phyloP scores from a whole-genome alignment of 148 eudicot species.

The Chenopodium album region DNA sequence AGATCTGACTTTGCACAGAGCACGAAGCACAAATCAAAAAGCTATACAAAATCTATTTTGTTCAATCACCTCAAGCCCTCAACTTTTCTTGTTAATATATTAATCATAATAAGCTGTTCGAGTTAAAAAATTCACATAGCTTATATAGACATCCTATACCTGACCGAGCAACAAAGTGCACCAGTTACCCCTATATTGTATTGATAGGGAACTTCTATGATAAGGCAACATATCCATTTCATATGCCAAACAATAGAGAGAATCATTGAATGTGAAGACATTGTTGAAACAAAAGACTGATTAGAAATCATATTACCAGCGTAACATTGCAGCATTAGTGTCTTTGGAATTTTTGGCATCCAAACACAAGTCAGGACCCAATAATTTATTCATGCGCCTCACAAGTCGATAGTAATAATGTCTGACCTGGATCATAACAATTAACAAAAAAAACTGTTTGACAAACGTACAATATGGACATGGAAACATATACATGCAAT shows the following conservation, averaged over 20 bases:
- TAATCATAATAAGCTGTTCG: not conserved
- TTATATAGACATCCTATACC: not conserved
- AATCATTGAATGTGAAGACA: not conserved
- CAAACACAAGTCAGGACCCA: conserved; percentile 83
- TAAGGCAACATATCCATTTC: conserved; percentile 1
- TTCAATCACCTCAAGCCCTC: not conserved
- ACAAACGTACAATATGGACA: not conserved
- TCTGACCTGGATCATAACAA: conserved; percentile 62
- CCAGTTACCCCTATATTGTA: not conserved
- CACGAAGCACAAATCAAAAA: not conserved
- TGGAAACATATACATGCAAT: conserved; percentile 4
- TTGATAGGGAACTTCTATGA: not conserved
- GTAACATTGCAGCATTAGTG: conserved; percentile 98
- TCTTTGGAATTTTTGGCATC: conserved; percentile 97
- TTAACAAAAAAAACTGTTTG: not conserved
- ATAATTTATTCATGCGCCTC: conserved; percentile 95
- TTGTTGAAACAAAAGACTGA: not conserved
- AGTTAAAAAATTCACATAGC: not conserved
- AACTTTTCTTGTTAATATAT: not conserved
- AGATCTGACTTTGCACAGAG: not conserved
- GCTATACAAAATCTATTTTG: not conserved
- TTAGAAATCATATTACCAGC: conserved; percentile 54
- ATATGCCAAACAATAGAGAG: not conserved
- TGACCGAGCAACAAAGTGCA: not conserved
- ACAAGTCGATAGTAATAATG: conserved; percentile 98